Evolutionary conservation across 208 protist species (phyloP).

Genomic region (Leishmania amazonensis): DNA sequence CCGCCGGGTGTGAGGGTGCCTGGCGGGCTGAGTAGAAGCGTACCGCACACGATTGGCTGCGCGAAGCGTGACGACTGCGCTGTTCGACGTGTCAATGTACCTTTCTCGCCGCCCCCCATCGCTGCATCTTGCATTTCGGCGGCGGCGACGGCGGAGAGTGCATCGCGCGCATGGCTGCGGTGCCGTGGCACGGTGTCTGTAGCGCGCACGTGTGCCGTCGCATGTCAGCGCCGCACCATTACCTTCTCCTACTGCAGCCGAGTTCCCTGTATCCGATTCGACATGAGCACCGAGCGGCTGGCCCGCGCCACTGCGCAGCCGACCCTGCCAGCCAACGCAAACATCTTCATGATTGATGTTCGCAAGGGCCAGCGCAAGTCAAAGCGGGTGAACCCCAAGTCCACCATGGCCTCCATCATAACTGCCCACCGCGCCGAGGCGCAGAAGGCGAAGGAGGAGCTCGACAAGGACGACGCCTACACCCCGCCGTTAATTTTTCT

Average conservation of each 20-base stretch:
- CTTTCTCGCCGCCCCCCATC: not conserved
- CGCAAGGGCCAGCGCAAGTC: constrained; percentile 27
- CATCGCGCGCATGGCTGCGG: not conserved
- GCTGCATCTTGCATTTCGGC: not conserved
- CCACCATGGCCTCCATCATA: constrained; percentile 18
- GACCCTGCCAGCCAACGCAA: constrained; percentile 20
- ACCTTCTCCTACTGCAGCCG: constrained; percentile 12
- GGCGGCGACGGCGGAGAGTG: not conserved
- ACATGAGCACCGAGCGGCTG: constrained; percentile 19
- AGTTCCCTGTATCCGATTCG: constrained; percentile 25
- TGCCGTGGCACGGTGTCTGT: not conserved
- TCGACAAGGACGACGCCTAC: constrained; percentile 1
- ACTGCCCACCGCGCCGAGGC: constrained; percentile 23
- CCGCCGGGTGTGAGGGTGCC: not conserved
- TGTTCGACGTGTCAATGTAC: not conserved
- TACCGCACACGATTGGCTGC: not conserved
- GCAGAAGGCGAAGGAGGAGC: constrained; percentile 10
- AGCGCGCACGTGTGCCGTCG: not conserved
- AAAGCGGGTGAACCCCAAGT: constrained; percentile 17
- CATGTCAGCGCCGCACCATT: constrained; percentile 12
- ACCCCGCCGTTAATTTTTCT: constrained; percentile 29
- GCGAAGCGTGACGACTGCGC: not conserved
- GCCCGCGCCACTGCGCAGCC: constrained; percentile 24
- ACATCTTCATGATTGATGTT: constrained; percentile 29
- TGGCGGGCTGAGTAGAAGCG: not conserved